Base-by-base conservation (phyloP, 140 eudicot genomes). In the Anethum foeniculum region DNA sequence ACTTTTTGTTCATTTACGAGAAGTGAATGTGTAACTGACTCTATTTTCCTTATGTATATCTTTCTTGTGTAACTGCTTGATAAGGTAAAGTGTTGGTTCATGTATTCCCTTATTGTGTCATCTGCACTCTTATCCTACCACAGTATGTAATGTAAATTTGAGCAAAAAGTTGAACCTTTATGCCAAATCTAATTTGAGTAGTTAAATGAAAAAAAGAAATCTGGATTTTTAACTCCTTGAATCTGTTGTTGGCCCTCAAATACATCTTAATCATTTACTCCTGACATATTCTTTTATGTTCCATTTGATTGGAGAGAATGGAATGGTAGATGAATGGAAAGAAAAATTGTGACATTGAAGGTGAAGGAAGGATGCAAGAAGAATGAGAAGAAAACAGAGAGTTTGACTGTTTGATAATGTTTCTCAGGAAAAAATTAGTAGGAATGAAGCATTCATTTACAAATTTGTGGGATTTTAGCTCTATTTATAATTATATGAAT, bases 21-120 rank as follows among this genome's bases (percentile, higher is more conserved):
- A 44, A 75, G 23, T 21, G 41, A 43, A 30, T 28, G 11, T n/a
- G 54, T 19, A 39, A 12, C 38, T 34, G 38, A 34, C 56, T 44
- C 81, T 82, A 41, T 52, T 77, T 14, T 68, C 34, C 51, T 49
- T 52, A 56, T 28, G 80, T 64, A 62, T 14, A 54, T 76, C 19
- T 27, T 71, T 76, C 32, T 65, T 16, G 21, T 62, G 19, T 11
- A 25, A 43, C 34, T 79, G 81, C 46, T 79, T 51, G 47, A 46
- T 15, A 15, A 74, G 58, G 30, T 74, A 12, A 44, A 9, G 36
- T 38, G 54, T 23, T 72, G 34, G 30, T 12, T 34, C 77, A 74
- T 11, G 0, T 47, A 43, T 75, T 47, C 16, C 19, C 38, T 27
- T 5, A 3, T 23, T 74, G 78, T 25, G 43, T 75, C 25, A 75